A percentile compares a stretch with the other conserved stretches of the same genome.
phyloP scores from a whole-genome alignment of 176 grass and related monocot species.

The Hordeum marinum region DNA sequence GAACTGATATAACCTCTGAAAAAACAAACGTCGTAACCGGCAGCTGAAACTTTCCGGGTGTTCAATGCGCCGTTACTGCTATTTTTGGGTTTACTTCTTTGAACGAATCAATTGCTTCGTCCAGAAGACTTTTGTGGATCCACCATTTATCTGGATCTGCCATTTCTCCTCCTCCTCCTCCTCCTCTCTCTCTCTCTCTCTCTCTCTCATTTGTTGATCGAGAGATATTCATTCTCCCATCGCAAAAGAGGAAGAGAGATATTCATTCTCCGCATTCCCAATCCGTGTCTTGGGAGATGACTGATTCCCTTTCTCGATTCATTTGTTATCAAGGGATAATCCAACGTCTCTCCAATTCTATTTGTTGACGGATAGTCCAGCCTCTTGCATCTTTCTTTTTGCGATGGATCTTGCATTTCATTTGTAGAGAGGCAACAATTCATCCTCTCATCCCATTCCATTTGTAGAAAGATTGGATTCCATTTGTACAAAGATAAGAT shows the following conservation, averaged over 20 bases:
- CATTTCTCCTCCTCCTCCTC: too few relatives aligned
- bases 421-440: not conserved
- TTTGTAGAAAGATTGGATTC: not conserved
- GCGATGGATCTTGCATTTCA: not conserved
- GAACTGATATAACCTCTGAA: not conserved
- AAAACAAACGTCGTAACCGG: not conserved
- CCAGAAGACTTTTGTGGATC: not conserved
- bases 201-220: not conserved
- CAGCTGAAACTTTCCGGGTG: not conserved
- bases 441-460: not conserved
- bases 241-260: too few relatives aligned
- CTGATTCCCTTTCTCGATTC: not conserved
- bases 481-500: not conserved
- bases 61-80: not conserved
- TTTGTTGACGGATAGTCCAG: not conserved
- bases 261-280: not conserved
- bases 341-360: not conserved
- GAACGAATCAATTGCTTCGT: not conserved
- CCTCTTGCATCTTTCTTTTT: not conserved
- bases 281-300: not conserved
- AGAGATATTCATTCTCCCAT: not conserved
- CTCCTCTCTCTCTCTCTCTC: too few relatives aligned
- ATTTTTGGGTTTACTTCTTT: not conserved
- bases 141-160: not conserved
- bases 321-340: not conserved